Base-by-base conservation (phyloP, 2,329 filamentous ascomycete genomes). In the Pleoardoris graminearum region DNA sequence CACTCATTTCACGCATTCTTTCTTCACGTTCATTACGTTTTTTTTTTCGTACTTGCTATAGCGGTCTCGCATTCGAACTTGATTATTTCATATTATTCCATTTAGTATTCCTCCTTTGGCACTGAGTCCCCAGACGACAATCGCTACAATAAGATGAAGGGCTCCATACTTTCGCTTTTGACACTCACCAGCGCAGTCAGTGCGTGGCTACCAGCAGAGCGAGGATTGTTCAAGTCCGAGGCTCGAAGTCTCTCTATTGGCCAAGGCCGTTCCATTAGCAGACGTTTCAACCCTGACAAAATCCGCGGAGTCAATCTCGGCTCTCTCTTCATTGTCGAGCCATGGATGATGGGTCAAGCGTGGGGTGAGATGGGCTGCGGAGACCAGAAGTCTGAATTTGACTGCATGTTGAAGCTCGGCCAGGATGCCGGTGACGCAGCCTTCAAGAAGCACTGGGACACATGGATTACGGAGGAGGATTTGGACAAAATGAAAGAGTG, bases 281-380 rank as follows among this genome's bases (percentile, higher is more conserved):
- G 57, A 27, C 48, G 51, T 21, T 55, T 39, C 30, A 25, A 42
- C 27, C 41, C 51, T 2, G 32, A 53, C 45, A 59, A 58, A 62
- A 78, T 84, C 46, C 78, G 81, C 8, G 82, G 81, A 27, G 81
- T 84, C 50, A 83, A 84, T 61, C 68, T 83, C 7, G 80, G 81
- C 5, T 76, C 77, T 0, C 72, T 78, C 21, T 82, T 83, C 60
- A 64, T 83, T 48, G 69, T 78, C 29, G 81, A 84, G 67, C 80
- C 80, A 7, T 84, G 81, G 81, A 80, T 83, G 62, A 76, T 76
- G 39, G 57, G 59, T 14, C 61, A 67, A 23, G 73, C 74, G 45
- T 84, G 81, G 80, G 65, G 54, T 16, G 59, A 57, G 16, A 80
- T 82, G 62, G 80, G 79, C 29, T 84, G 81, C 56, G 66, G 65